Percentiles rank a stretch among this genome's conserved stretches.
Evolutionary conservation across 768 basidiomycete genomes (phyloP).

Genomic region (Pisolithus marmoratus): DNA sequence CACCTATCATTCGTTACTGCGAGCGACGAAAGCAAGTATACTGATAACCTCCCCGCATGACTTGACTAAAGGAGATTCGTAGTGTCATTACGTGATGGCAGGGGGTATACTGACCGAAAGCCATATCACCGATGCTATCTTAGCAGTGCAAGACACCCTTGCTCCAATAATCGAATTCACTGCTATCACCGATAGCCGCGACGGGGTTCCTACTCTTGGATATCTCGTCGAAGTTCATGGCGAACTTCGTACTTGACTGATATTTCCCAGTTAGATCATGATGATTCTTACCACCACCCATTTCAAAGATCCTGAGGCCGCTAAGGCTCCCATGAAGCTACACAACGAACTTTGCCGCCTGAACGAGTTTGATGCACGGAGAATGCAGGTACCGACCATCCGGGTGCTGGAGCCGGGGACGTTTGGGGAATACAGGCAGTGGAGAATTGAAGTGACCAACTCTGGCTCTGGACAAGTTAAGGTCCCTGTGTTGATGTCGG

Average conservation of each 20-base stretch:
- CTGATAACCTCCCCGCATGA: no score
- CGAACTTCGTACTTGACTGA: no score
- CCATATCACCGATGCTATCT: not conserved
- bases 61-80: not conserved
- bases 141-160: not conserved
- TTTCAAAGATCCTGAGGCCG: no score
- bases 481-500: slow-evolving; percentile 4
- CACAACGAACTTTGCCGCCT: no score
- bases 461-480: slow-evolving; percentile 5
- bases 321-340: no score
- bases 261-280: not conserved
- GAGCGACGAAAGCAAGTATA: slow-evolving; percentile 4
- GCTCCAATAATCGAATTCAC: not conserved
- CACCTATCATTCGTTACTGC: slow-evolving; percentile 1
- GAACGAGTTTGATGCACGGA: not conserved
- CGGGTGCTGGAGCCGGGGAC: slow-evolving; percentile 1
- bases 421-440: not conserved
- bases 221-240: slow-evolving; percentile 1
- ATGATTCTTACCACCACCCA: not conserved
- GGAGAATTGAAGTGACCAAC: no score
- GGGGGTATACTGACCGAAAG: not conserved
- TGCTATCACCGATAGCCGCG: not conserved
- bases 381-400: not conserved
- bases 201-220: not conserved
- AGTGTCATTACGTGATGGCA: not conserved